Conservation (phyloP, 352 stramenopile genomes). For the Globisporangium splendens region DNA sequence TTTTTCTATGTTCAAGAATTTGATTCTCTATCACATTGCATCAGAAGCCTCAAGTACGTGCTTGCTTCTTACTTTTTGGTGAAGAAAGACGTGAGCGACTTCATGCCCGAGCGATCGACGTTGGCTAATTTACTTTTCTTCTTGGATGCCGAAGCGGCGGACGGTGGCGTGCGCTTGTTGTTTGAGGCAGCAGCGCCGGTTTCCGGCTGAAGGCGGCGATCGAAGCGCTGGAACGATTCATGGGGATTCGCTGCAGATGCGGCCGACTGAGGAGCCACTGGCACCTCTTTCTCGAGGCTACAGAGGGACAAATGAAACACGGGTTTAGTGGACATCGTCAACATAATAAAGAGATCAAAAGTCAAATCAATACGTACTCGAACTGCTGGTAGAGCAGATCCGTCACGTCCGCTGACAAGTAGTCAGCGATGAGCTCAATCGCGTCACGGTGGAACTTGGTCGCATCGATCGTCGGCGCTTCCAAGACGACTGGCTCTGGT, state of each 20-base stretch:
- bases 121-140: constrained; percentile 83
- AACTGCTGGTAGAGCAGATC: constrained; percentile 45
- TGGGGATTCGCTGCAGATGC: constrained; percentile 7
- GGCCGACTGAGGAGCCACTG: constrained; percentile 12
- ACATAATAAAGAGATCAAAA: constrained; percentile 1
- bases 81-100: constrained; percentile 84
- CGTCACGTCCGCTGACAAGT: constrained; percentile 41
- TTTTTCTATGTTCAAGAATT: neutral
- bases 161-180: constrained; percentile 36
- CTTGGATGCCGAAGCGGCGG: constrained; percentile 33
- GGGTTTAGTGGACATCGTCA: neutral
- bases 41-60: neutral
- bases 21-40: neutral
- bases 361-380: constrained; percentile 31
- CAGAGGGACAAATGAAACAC: neutral
- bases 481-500: constrained; percentile 2
- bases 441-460: constrained; percentile 29
- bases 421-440: constrained; percentile 58
- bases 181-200: constrained; percentile 4
- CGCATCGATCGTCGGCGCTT: constrained; percentile 3
- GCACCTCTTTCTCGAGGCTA: constrained; percentile 27
- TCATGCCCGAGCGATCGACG: constrained; percentile 75
- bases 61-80: constrained; percentile 68
- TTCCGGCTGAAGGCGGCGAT: constrained; percentile 29
- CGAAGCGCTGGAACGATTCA: constrained; percentile 20